Evolutionary conservation across 23 red algal genomes (phyloP), one percentile per base, ranked within the genome.

Genomic region (Gracilaria caudata): DNA sequence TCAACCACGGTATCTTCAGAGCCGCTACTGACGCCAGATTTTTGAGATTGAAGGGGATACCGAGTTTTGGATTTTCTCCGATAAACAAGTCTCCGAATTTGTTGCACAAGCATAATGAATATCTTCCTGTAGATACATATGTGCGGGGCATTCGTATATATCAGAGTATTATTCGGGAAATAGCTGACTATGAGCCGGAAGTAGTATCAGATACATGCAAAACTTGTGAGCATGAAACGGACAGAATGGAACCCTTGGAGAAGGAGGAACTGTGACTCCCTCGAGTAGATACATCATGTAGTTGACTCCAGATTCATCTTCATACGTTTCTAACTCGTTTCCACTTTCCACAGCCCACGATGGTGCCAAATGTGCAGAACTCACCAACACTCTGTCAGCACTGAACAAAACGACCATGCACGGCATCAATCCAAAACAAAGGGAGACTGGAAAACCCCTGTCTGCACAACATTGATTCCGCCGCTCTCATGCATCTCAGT

Each of bases 91-190:
- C 87, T 11, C 87, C 92, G 29, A 63, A 85, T 26, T 84, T 95
- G 44, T 73, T 98, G 26, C 96, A 98, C 78, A 90, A 95, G 57
- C 86, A 92, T 34, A 80, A 98, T 72, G 96, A 98, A 86, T 86
- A 85, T 76, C 58, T 98, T 51, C 63, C 90, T 25, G 60, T 87
- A 20, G 78, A 87, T 43, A 84, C 74, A 0, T 95, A 93, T 68
- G 37, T 88, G 45, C 28, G 76, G 21, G 96, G 96, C 13, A 95
- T 98, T 41, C 56, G 47, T 40, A 74, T 98, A 37, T 98, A 95
- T 78, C 28, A 91, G 68, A 64, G 32, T 33, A 46, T 98, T 1
- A 91, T 98, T 58, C 60, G 44, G 28, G 66, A 92, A 29, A 68
- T 96, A 20, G 89, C 87, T 3, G 82, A 80, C 34, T 33, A 39